Percentiles rank a stretch among this genome's conserved stretches.
These are phyloP conservation scores for Physcomitrellopsis africana DNA, from an alignment of 225 moss, liverwort and hornwort genomes.

Conservation along the genomic window DNA sequence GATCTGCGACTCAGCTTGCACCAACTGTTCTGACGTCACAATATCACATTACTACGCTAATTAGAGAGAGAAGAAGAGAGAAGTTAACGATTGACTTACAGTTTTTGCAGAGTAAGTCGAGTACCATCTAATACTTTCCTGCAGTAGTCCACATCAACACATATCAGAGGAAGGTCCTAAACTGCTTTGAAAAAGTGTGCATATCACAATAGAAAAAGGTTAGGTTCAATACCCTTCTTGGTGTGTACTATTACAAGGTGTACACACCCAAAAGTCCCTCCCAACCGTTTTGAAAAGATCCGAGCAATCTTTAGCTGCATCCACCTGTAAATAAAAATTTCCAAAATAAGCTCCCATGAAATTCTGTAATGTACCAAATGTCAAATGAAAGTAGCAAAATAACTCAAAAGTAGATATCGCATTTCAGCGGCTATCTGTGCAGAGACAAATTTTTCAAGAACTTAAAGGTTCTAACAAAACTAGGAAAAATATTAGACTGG, in stretches of 20 bases:
- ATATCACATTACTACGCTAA: slow-evolving; percentile 12
- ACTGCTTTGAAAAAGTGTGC: not conserved
- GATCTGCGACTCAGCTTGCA: slow-evolving; percentile 17
- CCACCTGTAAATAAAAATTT: slow-evolving; percentile 48
- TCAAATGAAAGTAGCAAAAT: slow-evolving; percentile 2
- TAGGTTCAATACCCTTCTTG: slow-evolving; percentile 59
- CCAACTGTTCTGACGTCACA: not conserved
- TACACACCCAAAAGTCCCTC: slow-evolving; percentile 81
- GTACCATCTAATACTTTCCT: slow-evolving; percentile 86
- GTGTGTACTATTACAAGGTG: slow-evolving; percentile 71
- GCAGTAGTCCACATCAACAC: slow-evolving; percentile 37
- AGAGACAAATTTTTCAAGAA: not conserved
- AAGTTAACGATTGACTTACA: slow-evolving; percentile 46
- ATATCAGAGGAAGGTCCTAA: slow-evolving; percentile 6
- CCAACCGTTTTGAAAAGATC: slow-evolving; percentile 65
- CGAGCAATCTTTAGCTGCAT: slow-evolving; percentile 62
- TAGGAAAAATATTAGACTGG: slow-evolving; percentile 3
- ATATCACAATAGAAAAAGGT: not conserved
- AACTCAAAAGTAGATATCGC: not conserved
- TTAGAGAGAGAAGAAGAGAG: not conserved
- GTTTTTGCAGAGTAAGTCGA: slow-evolving; percentile 81
- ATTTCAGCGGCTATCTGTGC: not conserved
- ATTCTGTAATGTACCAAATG: slow-evolving; percentile 9
- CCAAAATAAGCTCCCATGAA: slow-evolving; percentile 12
- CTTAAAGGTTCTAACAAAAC: not conserved